phyloP scores from a whole-genome alignment of 495 filamentous ascomycete species.

The Aspergillus homomorphus region DNA sequence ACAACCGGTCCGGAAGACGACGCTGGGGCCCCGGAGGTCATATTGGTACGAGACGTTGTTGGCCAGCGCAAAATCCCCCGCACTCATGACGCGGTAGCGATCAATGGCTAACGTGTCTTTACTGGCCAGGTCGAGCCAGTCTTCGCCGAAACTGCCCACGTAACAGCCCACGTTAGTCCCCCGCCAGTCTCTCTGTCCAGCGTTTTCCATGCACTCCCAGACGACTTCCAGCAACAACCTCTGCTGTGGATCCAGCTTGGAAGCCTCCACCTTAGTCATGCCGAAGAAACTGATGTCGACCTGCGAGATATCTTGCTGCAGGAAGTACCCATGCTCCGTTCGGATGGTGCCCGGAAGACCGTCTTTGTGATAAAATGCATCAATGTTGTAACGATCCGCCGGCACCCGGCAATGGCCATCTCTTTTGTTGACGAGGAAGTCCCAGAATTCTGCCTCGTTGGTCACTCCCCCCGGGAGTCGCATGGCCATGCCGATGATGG shows the following conservation, averaged over 20 bases:
- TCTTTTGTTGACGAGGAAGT: constrained; percentile 1
- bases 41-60: constrained; percentile 37
- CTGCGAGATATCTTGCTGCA: constrained; percentile 31
- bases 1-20: constrained; percentile 37
- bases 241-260: constrained; percentile 25
- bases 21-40: constrained; percentile 34
- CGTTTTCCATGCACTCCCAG: constrained; percentile 23
- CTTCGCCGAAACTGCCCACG: constrained; percentile 40
- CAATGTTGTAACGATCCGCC: constrained; percentile 14
- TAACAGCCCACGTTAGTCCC: constrained; percentile 35
- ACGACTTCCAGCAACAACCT: constrained; percentile 25
- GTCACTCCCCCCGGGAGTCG: constrained; percentile 43
- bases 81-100: background rate
- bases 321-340: constrained; percentile 47
- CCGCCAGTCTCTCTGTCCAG: background rate
- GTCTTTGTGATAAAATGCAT: background rate
- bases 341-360: constrained; percentile 40
- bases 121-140: constrained; percentile 20
- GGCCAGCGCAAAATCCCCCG: constrained; percentile 6
- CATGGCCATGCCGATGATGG: constrained; percentile 47
- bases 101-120: constrained; percentile 9
- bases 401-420: constrained; percentile 13
- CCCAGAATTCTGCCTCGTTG: constrained; percentile 24
- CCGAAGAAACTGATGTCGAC: constrained; percentile 29
- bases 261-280: background rate